phyloP scores from a whole-genome alignment of 208 protist species.

The Leishmania major region DNA sequence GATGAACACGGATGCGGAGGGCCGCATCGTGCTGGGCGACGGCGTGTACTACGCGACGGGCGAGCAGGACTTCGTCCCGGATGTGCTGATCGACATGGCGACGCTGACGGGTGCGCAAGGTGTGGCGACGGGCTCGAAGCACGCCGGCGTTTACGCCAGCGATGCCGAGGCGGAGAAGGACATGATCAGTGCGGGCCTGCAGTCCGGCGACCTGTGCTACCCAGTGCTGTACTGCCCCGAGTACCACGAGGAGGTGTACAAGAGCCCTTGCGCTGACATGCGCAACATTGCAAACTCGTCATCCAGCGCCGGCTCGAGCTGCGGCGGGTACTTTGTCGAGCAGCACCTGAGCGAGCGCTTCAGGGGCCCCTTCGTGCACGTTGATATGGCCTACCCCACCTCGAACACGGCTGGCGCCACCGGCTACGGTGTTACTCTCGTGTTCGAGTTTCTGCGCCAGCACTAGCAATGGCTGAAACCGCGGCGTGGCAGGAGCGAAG shows the following conservation, averaged over 20 bases:
- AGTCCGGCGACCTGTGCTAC: conserved; percentile 75
- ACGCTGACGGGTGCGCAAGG: conserved; percentile 92
- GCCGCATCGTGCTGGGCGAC: conserved; percentile 87
- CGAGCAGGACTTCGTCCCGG: conserved; percentile 70
- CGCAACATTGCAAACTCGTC: conserved; percentile 64
- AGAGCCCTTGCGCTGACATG: conserved; percentile 69
- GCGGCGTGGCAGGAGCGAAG: neutral
- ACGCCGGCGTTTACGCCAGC: conserved; percentile 83
- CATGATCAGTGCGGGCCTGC: conserved; percentile 53
- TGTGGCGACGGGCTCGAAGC: conserved; percentile 74
- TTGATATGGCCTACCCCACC: conserved; percentile 84
- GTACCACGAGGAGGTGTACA: conserved; percentile 72
- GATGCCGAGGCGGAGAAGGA: conserved; percentile 53
- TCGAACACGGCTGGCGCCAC: conserved; percentile 66
- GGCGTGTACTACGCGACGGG: conserved; percentile 81
- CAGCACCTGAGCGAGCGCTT: conserved; percentile 60
- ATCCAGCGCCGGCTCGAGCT: conserved; percentile 67
- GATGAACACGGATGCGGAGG: conserved; percentile 92
- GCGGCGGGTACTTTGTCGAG: conserved; percentile 84
- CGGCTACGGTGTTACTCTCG: conserved; percentile 76
- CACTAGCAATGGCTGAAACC: conserved; percentile 2
- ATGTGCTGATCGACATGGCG: conserved; percentile 87
- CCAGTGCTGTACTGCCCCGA: conserved; percentile 90
- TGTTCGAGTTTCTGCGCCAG: conserved; percentile 57
- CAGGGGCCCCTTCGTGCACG: conserved; percentile 75